Percentiles rank a stretch among this genome's conserved stretches.
phyloP scores from a whole-genome alignment of 257 asterid genomes.

The Fraxinus anomala region DNA sequence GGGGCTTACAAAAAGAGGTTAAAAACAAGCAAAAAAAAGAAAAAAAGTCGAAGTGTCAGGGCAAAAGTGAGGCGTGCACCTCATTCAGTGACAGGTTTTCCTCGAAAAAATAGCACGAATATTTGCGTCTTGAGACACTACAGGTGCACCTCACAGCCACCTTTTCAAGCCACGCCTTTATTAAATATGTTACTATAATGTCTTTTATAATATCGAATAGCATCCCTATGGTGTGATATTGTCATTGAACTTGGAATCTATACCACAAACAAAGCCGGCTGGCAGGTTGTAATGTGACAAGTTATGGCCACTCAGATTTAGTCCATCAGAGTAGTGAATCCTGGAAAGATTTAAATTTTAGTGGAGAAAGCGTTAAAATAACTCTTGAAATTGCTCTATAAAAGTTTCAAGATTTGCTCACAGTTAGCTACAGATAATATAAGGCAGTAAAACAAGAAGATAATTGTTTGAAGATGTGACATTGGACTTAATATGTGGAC shows the following conservation, averaged over 20 bases:
- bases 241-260: conserved; percentile 9
- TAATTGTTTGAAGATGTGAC: not conserved
- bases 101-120: too few relatives aligned
- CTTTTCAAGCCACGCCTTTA: not conserved
- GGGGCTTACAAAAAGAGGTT: too few relatives aligned
- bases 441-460: not conserved
- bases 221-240: conserved; percentile 13
- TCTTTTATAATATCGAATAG: conserved; percentile 13
- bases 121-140: too few relatives aligned
- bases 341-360: not conserved
- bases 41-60: too few relatives aligned
- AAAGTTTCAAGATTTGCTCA: not conserved
- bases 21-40: too few relatives aligned
- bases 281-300: not conserved
- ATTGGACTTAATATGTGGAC: not conserved
- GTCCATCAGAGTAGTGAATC: not conserved
- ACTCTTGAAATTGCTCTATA: not conserved
- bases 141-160: too few relatives aligned
- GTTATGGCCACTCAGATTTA: conserved; percentile 5
- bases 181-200: conserved; percentile 6
- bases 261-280: conserved; percentile 10
- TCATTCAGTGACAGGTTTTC: too few relatives aligned
- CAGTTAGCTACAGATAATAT: not conserved
- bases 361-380: not conserved
- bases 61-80: too few relatives aligned